Percentiles rank a stretch among this genome's conserved stretches.
These are phyloP conservation scores for Vicia faba DNA, from an alignment of 306 rosid genomes.

Conservation along the genomic window DNA sequence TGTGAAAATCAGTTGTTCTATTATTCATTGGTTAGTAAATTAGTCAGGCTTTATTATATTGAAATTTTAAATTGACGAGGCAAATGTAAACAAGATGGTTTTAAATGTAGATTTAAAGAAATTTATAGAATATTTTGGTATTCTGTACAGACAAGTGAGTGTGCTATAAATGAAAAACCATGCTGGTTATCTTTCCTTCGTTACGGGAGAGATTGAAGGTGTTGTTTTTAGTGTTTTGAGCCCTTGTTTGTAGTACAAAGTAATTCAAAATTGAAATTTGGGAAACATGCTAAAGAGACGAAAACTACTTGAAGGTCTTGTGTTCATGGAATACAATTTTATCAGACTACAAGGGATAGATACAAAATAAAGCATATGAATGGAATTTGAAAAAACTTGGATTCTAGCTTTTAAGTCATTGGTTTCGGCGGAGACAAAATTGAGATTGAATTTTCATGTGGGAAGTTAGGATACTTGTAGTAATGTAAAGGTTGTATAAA, in stretches of 20 bases:
- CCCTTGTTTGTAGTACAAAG: neutral
- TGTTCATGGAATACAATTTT: slow-evolving; percentile 18
- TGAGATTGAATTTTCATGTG: slow-evolving; percentile 17
- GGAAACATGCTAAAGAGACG: slow-evolving; percentile 4
- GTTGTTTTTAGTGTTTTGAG: slow-evolving; percentile 17
- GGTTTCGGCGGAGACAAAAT: slow-evolving; percentile 7
- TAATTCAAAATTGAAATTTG: slow-evolving; percentile 12
- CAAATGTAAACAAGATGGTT: slow-evolving; percentile 6
- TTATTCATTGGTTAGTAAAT: slow-evolving; percentile 17
- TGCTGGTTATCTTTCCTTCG: slow-evolving; percentile 13
- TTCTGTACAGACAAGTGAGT: neutral
- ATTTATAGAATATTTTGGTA: neutral
- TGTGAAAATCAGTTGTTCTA: slow-evolving; percentile 14
- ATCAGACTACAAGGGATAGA: slow-evolving; percentile 15
- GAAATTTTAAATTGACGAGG: slow-evolving; percentile 22
- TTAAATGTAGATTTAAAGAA: slow-evolving; percentile 15
- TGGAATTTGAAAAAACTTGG: slow-evolving; percentile 19
- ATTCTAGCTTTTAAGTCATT: slow-evolving; percentile 1
- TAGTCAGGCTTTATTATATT: slow-evolving; percentile 11
- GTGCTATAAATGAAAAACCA: slow-evolving; percentile 2
- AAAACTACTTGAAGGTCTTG: slow-evolving; percentile 1
- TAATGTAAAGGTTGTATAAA: slow-evolving; percentile 13
- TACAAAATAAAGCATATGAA: slow-evolving; percentile 5
- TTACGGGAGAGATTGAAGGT: slow-evolving; percentile 11
- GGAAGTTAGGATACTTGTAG: slow-evolving; percentile 12